A percentile compares a stretch with the other conserved stretches of the same genome.
These are phyloP conservation scores for Scheffersomyces lignicola DNA, from an alignment of 1,139 yeast species.

Conservation along the genomic window DNA sequence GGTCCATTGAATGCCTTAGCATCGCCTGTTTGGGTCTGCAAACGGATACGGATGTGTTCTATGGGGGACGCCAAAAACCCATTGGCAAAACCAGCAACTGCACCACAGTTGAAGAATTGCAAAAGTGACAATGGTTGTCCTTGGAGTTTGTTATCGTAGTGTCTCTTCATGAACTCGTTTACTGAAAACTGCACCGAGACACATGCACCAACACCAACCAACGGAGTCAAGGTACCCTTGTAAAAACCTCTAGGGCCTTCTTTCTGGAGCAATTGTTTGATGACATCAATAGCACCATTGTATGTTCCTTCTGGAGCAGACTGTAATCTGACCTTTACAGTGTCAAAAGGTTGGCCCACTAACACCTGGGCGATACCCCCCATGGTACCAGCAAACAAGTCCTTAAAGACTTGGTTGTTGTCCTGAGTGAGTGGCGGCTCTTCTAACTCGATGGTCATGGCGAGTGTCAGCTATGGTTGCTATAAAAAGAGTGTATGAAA, in stretches of 20 bases:
- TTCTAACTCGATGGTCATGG: slow-evolving; percentile 49
- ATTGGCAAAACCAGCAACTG: slow-evolving; percentile 86
- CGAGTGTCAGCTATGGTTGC: no score
- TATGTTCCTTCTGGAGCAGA: slow-evolving; percentile 80
- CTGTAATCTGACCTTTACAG: slow-evolving; percentile 88
- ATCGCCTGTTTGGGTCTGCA: slow-evolving; percentile 74
- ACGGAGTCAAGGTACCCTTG: slow-evolving; percentile 83
- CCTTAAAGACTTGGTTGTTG: slow-evolving; percentile 66
- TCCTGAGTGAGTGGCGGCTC: slow-evolving; percentile 43
- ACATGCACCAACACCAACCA: slow-evolving; percentile 93
- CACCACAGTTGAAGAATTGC: slow-evolving; percentile 80
- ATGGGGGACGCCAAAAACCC: slow-evolving; percentile 88
- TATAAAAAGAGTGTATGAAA: no score
- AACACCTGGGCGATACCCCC: slow-evolving; percentile 95
- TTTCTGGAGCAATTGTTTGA: slow-evolving; percentile 61
- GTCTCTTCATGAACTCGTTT: slow-evolving; percentile 89
- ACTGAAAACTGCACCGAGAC: slow-evolving; percentile 81
- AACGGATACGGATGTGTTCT: slow-evolving; percentile 87
- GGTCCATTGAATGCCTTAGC: slow-evolving; percentile 67
- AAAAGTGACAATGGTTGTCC: slow-evolving; percentile 44
- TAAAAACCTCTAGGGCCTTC: slow-evolving; percentile 85
- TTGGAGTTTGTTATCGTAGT: slow-evolving; percentile 44
- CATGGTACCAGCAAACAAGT: slow-evolving; percentile 84
- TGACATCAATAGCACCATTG: slow-evolving; percentile 73
- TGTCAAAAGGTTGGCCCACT: slow-evolving; percentile 96